phyloP scores from a whole-genome alignment of 1,139 yeast genomes.

The Taiozyma sp. region DNA sequence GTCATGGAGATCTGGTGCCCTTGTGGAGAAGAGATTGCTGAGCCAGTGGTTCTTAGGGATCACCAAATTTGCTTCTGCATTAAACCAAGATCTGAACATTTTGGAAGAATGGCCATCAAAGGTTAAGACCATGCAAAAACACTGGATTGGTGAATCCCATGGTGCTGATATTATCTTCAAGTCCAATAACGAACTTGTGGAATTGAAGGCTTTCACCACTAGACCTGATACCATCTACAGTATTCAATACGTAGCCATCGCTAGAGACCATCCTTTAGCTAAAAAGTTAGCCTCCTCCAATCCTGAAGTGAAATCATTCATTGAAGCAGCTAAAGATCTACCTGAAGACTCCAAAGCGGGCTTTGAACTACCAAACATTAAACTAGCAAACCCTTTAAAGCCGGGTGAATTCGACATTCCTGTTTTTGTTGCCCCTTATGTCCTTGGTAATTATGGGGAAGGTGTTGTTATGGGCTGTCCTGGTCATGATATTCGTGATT shows the following conservation, averaged over 20 bases:
- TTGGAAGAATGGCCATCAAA: slow-evolving; percentile 80
- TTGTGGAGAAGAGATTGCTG: slow-evolving; percentile 73
- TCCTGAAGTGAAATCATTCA: slow-evolving; percentile 38
- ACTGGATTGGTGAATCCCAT: slow-evolving; percentile 88
- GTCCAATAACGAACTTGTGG: slow-evolving; percentile 13
- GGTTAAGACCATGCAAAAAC: slow-evolving; percentile 83
- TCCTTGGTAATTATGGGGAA: slow-evolving; percentile 71
- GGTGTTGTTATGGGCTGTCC: slow-evolving; percentile 99
- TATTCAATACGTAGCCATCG: slow-evolving; percentile 76
- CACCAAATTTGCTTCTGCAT: slow-evolving; percentile 67
- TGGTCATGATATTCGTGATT: slow-evolving; percentile 84
- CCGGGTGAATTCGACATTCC: slow-evolving; percentile 43
- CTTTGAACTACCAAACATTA: slow-evolving; percentile 39
- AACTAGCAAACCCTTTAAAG: slow-evolving; percentile 57
- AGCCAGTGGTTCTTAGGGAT: slow-evolving; percentile 94
- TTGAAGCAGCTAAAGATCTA: slow-evolving; percentile 32
- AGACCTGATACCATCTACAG: slow-evolving; percentile 84
- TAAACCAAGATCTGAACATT: slow-evolving; percentile 54
- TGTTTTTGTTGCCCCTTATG: slow-evolving; percentile 87
- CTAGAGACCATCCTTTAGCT: slow-evolving; percentile 65
- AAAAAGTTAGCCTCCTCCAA: slow-evolving; percentile 32
- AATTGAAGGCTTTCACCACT: slow-evolving; percentile 66
- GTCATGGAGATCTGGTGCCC: slow-evolving; percentile 96
- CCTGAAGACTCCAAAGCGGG: slow-evolving; percentile 62
- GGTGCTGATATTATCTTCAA: slow-evolving; percentile 67